Evolutionary conservation across 306 rosid species (phyloP), one percentile per base, ranked within the genome.

Genomic region (Quercus berberidifolia): DNA sequence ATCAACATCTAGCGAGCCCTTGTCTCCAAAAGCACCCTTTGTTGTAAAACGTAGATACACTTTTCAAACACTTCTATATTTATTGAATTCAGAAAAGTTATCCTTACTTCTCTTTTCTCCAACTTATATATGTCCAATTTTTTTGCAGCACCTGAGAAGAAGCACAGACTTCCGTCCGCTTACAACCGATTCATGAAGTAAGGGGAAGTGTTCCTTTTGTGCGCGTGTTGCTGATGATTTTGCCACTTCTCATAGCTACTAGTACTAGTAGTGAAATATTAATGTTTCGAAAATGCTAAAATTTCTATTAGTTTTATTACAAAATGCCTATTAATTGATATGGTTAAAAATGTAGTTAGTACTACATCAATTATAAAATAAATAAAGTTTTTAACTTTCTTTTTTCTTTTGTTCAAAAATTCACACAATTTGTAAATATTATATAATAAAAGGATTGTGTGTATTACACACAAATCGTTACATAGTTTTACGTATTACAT

Each of bases 181-280:
- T 95, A 93, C 88, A 95, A 95, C 71, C 94, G 99, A 74, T 95
- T 95, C 91, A 95, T 95, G 99, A 95, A 95, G 99, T 95, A 89
- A 90, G 91, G 52, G 73, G 69, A 70, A 51, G 15, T 30, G 1
- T 65, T 23, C 46, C 2, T 31, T 58, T 30, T 9, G 30, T 38
- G 46, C 0, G 46, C 9, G 46, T 38, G 46, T 41, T 41, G 8
- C 46, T 1, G 31, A 59, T 59, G 4, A 59, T 11, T 23, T 59
- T 1, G 13, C 65, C 31, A 59, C 46, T 41, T 0, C 11, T 8
- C 1, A 41, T 2, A 41, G 46, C 46, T 41, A 41, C 0, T 41
- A 41, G 46, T 41, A 41, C 46, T 41, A 41, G 3, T 41, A 41
- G 12, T 41, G 46, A 41, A 41, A 41, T 41, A 8, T 41, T 2